Conservation (phyloP, 2,329 filamentous ascomycete genomes). For the Pseudophaeomoniella oleicola region DNA sequence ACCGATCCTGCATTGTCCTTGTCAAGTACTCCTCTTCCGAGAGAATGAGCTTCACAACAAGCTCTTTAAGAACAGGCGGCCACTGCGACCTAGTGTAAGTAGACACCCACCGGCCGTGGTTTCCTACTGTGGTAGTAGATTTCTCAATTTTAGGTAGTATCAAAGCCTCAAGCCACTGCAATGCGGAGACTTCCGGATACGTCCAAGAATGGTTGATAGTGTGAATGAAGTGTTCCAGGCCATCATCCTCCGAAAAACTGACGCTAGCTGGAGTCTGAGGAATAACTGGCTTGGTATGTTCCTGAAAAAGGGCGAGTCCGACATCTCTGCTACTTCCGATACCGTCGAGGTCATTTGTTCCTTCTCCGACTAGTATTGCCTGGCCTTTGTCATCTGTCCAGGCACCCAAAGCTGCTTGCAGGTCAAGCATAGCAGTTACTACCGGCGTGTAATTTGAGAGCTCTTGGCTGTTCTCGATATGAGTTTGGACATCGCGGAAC, state of each 20-base stretch:
- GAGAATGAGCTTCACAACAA: constrained; percentile 37
- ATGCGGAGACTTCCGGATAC: constrained; percentile 36
- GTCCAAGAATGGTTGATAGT: constrained; percentile 32
- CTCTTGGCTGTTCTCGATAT: constrained; percentile 16
- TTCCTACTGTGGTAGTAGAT: background rate
- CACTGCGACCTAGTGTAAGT: constrained; percentile 40
- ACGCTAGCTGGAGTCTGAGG: constrained; percentile 24
- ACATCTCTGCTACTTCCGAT: constrained; percentile 12
- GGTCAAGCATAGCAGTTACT: constrained; percentile 22
- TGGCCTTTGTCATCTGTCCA: constrained; percentile 31
- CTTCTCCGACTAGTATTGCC: constrained; percentile 31
- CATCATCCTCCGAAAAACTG: constrained; percentile 22
- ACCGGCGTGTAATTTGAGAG: constrained; percentile 6
- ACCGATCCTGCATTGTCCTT: constrained; percentile 20
- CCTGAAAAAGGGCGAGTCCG: constrained; percentile 40
- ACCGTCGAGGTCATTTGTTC: constrained; percentile 28
- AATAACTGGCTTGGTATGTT: constrained; percentile 34
- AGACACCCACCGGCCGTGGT: constrained; percentile 17
- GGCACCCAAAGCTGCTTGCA: constrained; percentile 25
- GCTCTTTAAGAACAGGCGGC: constrained; percentile 40
- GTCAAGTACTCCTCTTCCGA: constrained; percentile 40
- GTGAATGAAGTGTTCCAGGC: constrained; percentile 25
- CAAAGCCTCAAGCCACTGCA: constrained; percentile 37
- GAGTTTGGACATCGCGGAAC: background rate
- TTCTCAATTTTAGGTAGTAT: constrained; percentile 15